Percentiles rank a stretch among this genome's conserved stretches.
These are phyloP conservation scores for Colletotrichum destructivum DNA, from an alignment of 2,329 filamentous ascomycete genomes.

Conservation along the genomic window DNA sequence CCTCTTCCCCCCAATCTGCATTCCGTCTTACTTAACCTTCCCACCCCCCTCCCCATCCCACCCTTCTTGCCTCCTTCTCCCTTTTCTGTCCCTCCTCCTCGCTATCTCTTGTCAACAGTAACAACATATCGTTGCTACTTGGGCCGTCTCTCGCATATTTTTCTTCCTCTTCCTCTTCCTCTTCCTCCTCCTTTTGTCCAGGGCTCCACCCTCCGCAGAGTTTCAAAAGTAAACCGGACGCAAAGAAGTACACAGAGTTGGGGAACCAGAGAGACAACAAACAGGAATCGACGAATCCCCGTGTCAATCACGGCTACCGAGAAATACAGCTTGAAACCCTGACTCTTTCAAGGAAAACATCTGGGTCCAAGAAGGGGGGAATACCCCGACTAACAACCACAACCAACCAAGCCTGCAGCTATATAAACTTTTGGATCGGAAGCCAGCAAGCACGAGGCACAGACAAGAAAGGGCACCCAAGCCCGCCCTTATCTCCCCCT, in stretches of 20 bases:
- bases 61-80: slow-evolving; percentile 5
- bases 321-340: slow-evolving; percentile 14
- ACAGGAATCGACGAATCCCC: slow-evolving; percentile 21
- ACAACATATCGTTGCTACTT: neutral
- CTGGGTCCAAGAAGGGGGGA: neutral
- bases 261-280: slow-evolving; percentile 19
- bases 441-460: neutral
- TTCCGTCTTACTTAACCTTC: slow-evolving; percentile 23
- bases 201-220: neutral
- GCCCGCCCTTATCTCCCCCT: neutral
- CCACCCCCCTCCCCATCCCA: slow-evolving; percentile 14
- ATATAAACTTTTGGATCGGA: slow-evolving; percentile 20
- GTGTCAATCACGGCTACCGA: slow-evolving; percentile 14
- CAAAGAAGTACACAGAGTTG: slow-evolving; percentile 1
- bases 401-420: slow-evolving; percentile 11
- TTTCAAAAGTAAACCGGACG: neutral
- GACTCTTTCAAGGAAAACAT: slow-evolving; percentile 1
- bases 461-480: slow-evolving; percentile 16
- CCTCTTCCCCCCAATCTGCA: neutral
- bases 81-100: neutral
- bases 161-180: too few relatives aligned
- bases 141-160: neutral
- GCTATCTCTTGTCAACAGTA: neutral
- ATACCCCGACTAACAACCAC: neutral
- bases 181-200: neutral